A percentile compares a stretch with the other conserved stretches of the same genome.
Conservation (phyloP, 2,329 filamentous ascomycete genomes). For the Plenodomus tracheiphilus region DNA sequence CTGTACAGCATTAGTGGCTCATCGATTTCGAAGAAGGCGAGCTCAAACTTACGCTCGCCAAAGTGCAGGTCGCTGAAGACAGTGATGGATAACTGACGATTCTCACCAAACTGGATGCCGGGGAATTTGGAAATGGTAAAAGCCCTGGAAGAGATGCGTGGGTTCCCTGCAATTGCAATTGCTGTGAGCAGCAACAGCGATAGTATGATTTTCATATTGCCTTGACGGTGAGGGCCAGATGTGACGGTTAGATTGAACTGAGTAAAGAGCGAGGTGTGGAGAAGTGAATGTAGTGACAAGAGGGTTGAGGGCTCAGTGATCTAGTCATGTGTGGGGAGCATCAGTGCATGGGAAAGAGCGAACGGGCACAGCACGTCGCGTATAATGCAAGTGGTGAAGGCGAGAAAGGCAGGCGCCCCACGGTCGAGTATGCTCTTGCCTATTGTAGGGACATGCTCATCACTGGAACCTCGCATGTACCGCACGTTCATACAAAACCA, state of each 20-base stretch:
- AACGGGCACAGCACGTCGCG: no score
- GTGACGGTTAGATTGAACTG: background rate
- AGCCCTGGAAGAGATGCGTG: background rate
- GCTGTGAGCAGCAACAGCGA: constrained; percentile 14
- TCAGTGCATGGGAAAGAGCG: no score
- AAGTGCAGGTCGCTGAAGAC: constrained; percentile 74
- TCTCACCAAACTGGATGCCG: constrained; percentile 27
- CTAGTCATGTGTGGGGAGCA: background rate
- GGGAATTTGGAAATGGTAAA: constrained; percentile 17
- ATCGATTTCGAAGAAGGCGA: constrained; percentile 19
- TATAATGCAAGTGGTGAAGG: background rate
- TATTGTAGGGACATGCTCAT: background rate
- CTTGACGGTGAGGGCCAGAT: background rate
- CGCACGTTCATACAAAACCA: no score
- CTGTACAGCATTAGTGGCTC: constrained; percentile 11
- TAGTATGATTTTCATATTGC: constrained; percentile 22
- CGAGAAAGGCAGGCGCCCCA: background rate
- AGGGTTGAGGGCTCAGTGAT: background rate
- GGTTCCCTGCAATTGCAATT: constrained; percentile 5
- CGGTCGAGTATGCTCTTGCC: background rate
- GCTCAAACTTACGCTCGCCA: constrained; percentile 62
- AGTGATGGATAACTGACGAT: constrained; percentile 53
- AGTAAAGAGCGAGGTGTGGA: background rate
- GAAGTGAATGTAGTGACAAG: background rate
- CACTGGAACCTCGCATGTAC: no score